These are phyloP conservation scores for Fusarium odoratissimum DNA, from an alignment of 2,329 filamentous ascomycete species.

Conservation along the genomic window DNA sequence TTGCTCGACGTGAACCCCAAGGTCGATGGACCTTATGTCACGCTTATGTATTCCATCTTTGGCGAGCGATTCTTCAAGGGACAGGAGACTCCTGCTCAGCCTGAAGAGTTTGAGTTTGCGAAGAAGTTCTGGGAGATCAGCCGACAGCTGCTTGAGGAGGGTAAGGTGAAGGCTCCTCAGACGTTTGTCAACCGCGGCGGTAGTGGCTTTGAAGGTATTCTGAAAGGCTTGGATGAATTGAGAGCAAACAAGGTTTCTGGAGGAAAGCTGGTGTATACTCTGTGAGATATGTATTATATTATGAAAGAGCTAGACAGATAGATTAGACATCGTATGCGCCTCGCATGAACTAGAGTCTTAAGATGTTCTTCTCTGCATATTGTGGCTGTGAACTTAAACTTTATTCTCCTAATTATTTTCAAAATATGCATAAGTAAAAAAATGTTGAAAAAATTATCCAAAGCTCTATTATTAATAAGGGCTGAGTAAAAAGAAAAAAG, in stretches of 20 bases:
- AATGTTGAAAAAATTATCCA: too few species aligned
- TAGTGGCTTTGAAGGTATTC: neutral
- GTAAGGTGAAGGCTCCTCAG: neutral
- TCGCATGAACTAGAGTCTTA: neutral
- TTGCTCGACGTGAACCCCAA: constrained; percentile 6
- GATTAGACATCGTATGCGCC: neutral
- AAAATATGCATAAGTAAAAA: too few species aligned
- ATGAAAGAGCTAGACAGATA: fast-evolving
- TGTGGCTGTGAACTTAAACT: neutral
- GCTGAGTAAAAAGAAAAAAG: neutral
- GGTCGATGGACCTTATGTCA: constrained; percentile 7
- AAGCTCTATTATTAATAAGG: too few species aligned
- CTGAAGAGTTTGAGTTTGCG: constrained; percentile 12
- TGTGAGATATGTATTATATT: neutral
- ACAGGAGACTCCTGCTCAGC: neutral
- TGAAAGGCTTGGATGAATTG: constrained; percentile 13
- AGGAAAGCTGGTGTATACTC: constrained; percentile 15
- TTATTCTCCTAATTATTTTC: too few species aligned
- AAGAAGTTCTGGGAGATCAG: constrained; percentile 14
- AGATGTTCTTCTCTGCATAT: too few species aligned
- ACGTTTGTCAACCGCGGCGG: neutral
- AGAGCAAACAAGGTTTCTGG: constrained; percentile 5
- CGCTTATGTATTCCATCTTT: constrained; percentile 21
- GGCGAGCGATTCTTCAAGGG: constrained; percentile 10
- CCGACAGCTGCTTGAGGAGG: neutral